Conservation (phyloP, 768 basidiomycete species). For the Podaxis rugospora region DNA sequence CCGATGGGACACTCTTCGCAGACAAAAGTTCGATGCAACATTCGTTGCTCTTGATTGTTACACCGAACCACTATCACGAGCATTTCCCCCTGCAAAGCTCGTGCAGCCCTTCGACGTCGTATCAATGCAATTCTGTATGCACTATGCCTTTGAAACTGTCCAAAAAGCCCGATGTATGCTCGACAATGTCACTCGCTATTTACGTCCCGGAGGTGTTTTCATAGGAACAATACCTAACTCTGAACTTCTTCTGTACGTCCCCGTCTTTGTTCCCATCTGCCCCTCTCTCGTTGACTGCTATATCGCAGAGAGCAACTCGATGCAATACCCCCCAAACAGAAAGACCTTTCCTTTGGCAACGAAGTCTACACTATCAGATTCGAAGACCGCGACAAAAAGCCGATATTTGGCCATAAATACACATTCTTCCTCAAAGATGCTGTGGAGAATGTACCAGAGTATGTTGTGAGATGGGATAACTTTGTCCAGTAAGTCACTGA, state of each 20-base stretch:
- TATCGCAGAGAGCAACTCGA: constrained; percentile 63
- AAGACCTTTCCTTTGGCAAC: constrained; percentile 85
- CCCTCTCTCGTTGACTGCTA: constrained; percentile 7
- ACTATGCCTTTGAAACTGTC: constrained; percentile 95
- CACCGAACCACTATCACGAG: constrained; percentile 61
- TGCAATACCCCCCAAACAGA: constrained; percentile 55
- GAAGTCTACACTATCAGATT: constrained; percentile 87
- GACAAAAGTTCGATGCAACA: constrained; percentile 63
- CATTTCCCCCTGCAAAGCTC: constrained; percentile 59
- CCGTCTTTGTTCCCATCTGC: constrained; percentile 10
- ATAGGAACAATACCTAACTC: constrained; percentile 97
- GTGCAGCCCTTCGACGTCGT: constrained; percentile 85
- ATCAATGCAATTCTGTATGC: constrained; percentile 99
- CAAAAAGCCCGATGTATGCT: constrained; percentile 90
- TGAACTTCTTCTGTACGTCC: constrained; percentile 72
- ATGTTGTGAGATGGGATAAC: constrained; percentile 92
- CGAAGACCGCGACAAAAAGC: constrained; percentile 57
- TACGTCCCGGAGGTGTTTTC: constrained; percentile 85
- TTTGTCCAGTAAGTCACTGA: constrained; percentile 74
- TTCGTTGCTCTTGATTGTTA: constrained; percentile 93
- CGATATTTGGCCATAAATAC: constrained; percentile 87
- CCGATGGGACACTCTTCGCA: constrained; percentile 54
- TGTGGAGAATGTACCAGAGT: constrained; percentile 96
- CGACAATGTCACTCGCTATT: constrained; percentile 76
- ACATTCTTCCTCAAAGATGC: constrained; percentile 93